Evolutionary conservation across 1,139 yeast genomes (phyloP), one percentile per base, ranked within the genome.

Genomic region (Magnusiomyces ingens): DNA sequence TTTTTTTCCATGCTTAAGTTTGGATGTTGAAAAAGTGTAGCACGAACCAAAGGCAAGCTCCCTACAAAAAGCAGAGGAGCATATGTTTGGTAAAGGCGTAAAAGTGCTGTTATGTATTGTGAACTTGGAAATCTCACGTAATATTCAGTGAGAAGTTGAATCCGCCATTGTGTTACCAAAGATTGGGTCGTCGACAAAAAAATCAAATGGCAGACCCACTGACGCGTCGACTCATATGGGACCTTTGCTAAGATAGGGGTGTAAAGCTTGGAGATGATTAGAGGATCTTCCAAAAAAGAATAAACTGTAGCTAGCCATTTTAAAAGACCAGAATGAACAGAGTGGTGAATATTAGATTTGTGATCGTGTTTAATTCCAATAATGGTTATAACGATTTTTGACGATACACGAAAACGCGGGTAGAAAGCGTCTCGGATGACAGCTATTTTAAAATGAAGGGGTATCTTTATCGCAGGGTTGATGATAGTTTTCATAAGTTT

Each of bases 141-240:
- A 44, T 74, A 60, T 15, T 71, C 74, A 1, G 64, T 52, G 12
- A 74, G 64, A 18, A 68, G 60, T 38, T 68, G 64, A 2, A 71
- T 65, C 45, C 74, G 66, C 71, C 73, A 67, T 1, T 66, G 64
- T 47, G 67, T 72, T n/a, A 77, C 72, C 19, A 64, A 63, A 4
- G 62, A 58, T 1, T 58, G 57, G 13, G 63, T 64, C 0, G 78
- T 67, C 0, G 72, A 58, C 53, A 77, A 61, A 45, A 73, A 66
- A 17, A 79, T 60, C 15, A 79, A 57, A 52, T 74, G 75, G 13
- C 80, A 72, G 3, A 76, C 62, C 64, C 73, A 70, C 1, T 71
- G 70, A 38, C 81, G 72, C 42, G 75, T 63, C 51, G 67, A 73
- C 56, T 76, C 80, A 56, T 68, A 75, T 49, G 75, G 72, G 57